Conservation (phyloP, 2,329 filamentous ascomycete species). For the Fusarium pseudograminearum region DNA sequence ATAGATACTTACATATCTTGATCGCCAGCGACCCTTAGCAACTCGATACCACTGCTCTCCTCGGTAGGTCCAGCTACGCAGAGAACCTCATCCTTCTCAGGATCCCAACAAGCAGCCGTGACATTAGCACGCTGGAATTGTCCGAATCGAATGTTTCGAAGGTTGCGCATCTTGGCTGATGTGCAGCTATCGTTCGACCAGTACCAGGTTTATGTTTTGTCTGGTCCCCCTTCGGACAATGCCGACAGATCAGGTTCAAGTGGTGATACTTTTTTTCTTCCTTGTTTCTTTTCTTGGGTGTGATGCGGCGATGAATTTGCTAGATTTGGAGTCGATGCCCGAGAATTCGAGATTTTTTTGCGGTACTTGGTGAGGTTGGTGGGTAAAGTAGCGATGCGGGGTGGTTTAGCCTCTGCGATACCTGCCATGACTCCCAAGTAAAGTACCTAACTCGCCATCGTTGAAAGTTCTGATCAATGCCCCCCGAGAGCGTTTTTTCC, state of each 20-base stretch:
- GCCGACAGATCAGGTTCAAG: constrained; percentile 27
- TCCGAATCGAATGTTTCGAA: constrained; percentile 80
- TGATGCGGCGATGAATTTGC: constrained; percentile 42
- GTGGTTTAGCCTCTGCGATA: constrained; percentile 9
- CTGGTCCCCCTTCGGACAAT: constrained; percentile 42
- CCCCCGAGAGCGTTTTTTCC: constrained; percentile 22
- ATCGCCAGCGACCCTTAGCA: constrained; percentile 67
- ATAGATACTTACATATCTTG: constrained; percentile 56
- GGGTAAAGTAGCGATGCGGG: constrained; percentile 29
- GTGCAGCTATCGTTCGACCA: constrained; percentile 47
- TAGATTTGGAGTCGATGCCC: constrained; percentile 44
- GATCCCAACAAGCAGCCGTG: constrained; percentile 88
- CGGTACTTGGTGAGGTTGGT: constrained; percentile 37
- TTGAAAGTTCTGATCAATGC: constrained; percentile 38
- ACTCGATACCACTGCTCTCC: constrained; percentile 77
- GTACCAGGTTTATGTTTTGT: not conserved
- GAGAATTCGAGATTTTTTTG: constrained; percentile 47
- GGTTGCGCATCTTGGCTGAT: constrained; percentile 78
- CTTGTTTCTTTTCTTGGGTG: constrained; percentile 20
- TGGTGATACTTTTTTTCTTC: constrained; percentile 29
- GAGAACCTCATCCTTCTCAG: constrained; percentile 79
- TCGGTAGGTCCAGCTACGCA: constrained; percentile 86
- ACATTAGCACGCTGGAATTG: constrained; percentile 73
- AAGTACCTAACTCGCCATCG: constrained; percentile 26
- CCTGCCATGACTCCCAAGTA: constrained; percentile 16